Conservation (phyloP, 2,329 filamentous ascomycete genomes). For the Blastomyces silverae region DNA sequence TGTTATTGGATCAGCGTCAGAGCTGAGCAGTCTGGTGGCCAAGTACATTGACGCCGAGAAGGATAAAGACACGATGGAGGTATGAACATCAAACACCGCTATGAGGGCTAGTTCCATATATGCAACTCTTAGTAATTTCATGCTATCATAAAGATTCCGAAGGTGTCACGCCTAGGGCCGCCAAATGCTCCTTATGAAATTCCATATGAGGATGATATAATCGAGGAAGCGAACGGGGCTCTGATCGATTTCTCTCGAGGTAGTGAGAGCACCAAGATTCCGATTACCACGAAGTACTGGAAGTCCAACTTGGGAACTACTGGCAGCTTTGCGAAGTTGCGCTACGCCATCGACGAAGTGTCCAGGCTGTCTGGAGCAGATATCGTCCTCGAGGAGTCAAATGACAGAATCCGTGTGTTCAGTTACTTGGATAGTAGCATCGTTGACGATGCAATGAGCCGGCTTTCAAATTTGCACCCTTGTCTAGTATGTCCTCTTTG, state of each 20-base stretch:
- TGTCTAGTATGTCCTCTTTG: constrained; percentile 25
- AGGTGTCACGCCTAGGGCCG: constrained; percentile 27
- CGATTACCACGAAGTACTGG: constrained; percentile 26
- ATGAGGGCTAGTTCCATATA: background rate
- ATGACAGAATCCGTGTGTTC: constrained; percentile 26
- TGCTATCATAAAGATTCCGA: constrained; percentile 24
- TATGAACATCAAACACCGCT: constrained; percentile 19
- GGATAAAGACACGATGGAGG: constrained; percentile 32
- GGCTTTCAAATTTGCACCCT: constrained; percentile 27
- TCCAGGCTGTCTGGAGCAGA: constrained; percentile 27
- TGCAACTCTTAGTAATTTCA: background rate
- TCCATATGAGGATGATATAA: constrained; percentile 18
- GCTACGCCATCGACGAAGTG: constrained; percentile 24
- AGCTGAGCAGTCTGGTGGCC: constrained; percentile 21
- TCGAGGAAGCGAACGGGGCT: constrained; percentile 19
- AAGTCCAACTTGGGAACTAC: constrained; percentile 19
- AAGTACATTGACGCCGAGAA: constrained; percentile 29
- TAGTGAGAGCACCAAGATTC: constrained; percentile 1
- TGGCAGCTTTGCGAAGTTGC: constrained; percentile 25
- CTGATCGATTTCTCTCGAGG: constrained; percentile 11
- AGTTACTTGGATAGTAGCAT: constrained; percentile 19
- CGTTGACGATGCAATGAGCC: constrained; percentile 28
- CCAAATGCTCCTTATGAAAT: constrained; percentile 20
- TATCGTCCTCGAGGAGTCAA: constrained; percentile 23
- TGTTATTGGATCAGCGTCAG: constrained; percentile 16